These are phyloP conservation scores for Zychaea mexicana DNA, from an alignment of 371 early-diverging fungal genomes.

Conservation along the genomic window DNA sequence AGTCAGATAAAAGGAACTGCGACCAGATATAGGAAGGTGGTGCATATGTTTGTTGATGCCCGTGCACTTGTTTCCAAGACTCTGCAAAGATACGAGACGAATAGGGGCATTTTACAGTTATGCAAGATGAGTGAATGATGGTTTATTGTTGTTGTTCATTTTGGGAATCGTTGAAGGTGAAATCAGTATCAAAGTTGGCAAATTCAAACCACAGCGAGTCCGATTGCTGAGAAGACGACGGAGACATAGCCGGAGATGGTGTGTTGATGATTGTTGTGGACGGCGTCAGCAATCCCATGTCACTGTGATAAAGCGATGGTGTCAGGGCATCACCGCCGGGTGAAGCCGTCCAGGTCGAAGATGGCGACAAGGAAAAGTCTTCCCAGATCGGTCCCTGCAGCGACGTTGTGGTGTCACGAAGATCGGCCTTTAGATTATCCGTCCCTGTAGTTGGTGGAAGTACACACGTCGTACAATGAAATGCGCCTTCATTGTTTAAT, in stretches of 20 bases:
- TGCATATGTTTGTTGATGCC: too few relatives aligned
- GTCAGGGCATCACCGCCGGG: neutral
- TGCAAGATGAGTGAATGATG: neutral
- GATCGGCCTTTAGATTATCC: neutral
- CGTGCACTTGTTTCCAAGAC: too few relatives aligned
- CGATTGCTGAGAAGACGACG: neutral
- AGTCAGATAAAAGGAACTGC: too few relatives aligned
- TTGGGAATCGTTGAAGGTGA: slow-evolving; percentile 16
- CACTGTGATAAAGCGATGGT: neutral
- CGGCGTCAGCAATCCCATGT: slow-evolving; percentile 3
- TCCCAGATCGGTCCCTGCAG: neutral
- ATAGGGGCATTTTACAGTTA: neutral
- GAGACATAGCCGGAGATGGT: neutral
- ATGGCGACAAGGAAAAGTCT: neutral
- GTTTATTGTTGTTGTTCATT: neutral
- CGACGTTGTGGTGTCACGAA: neutral
- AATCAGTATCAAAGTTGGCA: slow-evolving; percentile 37
- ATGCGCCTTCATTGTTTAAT: slow-evolving; percentile 1
- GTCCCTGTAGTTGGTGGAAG: neutral
- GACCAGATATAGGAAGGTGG: too few relatives aligned
- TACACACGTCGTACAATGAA: neutral
- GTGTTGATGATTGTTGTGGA: neutral
- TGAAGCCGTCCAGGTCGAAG: neutral
- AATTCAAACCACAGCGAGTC: slow-evolving; percentile 28
- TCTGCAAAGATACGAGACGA: too few relatives aligned